Percentiles rank a stretch among this genome's conserved stretches.
These are phyloP conservation scores for Cucurbita argyrosperma DNA, from an alignment of 306 rosid genomes.

Conservation along the genomic window DNA sequence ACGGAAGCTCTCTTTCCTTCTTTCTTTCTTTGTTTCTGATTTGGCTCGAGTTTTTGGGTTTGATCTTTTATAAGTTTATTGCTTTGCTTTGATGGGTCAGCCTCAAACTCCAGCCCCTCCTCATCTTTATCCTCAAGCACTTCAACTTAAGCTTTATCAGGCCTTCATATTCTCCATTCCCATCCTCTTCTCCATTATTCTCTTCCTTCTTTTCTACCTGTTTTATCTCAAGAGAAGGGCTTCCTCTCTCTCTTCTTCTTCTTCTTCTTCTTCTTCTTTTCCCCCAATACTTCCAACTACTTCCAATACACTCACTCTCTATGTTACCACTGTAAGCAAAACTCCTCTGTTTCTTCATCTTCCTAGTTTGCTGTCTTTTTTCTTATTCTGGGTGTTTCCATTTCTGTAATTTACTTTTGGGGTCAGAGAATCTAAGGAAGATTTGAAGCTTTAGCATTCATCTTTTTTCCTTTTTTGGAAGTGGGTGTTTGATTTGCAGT, in stretches of 20 bases:
- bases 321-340: conserved; percentile 28
- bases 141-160: conserved; percentile 74
- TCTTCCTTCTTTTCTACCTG: conserved; percentile 16
- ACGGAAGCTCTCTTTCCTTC: not conserved
- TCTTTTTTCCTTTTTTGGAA: not conserved
- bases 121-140: conserved; percentile 57
- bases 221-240: conserved; percentile 72
- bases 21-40: not conserved
- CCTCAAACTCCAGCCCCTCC: conserved; percentile 41
- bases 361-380: not conserved
- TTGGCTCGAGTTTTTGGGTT: not conserved
- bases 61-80: not conserved
- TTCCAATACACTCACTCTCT: conserved; percentile 17
- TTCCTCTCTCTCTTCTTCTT: conserved; percentile 16
- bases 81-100: conserved; percentile 20
- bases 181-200: conserved; percentile 65
- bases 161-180: conserved; percentile 93
- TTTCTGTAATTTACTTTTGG: not conserved
- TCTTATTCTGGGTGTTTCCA: not conserved
- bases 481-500: not conserved
- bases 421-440: not conserved
- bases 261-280: conserved; percentile 22
- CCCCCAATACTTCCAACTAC: conserved; percentile 25
- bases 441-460: not conserved
- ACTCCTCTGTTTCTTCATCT: not conserved